phyloP scores from a whole-genome alignment of 306 rosid genomes.

The Glycine soja region DNA sequence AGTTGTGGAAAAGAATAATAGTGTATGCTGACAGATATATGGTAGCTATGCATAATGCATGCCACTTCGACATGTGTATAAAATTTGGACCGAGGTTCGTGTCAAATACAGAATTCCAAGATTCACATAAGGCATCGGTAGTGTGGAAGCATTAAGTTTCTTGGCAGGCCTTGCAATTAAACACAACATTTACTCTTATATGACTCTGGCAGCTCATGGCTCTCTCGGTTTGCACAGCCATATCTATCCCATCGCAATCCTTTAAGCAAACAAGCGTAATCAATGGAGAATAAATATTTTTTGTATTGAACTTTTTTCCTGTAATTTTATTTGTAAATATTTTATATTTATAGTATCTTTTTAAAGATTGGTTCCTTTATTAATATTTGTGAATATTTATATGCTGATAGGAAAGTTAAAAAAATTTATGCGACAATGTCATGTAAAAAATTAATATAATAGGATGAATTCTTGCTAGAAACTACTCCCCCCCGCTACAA shows the following conservation, averaged over 20 bases:
- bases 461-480: too few species aligned
- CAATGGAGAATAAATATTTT: background rate
- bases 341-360: too few species aligned
- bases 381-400: too few species aligned
- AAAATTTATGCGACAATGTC: too few species aligned
- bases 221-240: slow-evolving; percentile 68
- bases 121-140: slow-evolving; percentile 27
- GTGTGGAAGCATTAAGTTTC: slow-evolving; percentile 44
- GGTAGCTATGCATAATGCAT: background rate
- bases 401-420: too few species aligned
- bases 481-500: too few species aligned
- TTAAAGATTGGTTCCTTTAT: too few species aligned
- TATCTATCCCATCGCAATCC: slow-evolving; percentile 33
- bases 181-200: slow-evolving; percentile 49
- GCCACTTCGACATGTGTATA: background rate
- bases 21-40: background rate
- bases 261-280: background rate
- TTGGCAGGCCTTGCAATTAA: slow-evolving; percentile 7
- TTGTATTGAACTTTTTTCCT: too few species aligned
- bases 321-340: too few species aligned
- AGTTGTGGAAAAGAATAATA: background rate
- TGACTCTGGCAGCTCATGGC: slow-evolving; percentile 43
- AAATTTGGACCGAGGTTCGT: background rate
- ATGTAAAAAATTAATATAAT: too few species aligned
- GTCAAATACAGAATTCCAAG: background rate